Evolutionary conservation across 345 rosid species (phyloP), one percentile per base, ranked within the genome.

Genomic region (Salix arbutifolia): DNA sequence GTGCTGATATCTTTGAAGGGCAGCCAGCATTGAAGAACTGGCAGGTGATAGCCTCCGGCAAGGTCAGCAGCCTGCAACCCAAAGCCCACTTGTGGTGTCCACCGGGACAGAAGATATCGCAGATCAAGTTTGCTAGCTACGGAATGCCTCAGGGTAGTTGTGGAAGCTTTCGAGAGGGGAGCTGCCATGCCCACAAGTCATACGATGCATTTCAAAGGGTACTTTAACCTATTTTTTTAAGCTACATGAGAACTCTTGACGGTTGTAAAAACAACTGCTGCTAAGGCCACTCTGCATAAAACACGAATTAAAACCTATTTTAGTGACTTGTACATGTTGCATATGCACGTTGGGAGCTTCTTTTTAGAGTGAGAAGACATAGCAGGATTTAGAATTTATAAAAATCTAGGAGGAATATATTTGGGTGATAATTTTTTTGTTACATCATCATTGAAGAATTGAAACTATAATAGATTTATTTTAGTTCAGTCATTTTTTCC

Each of bases 51-150:
- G 50, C 71, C 23, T 19, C n/a, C 16, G 71, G 80, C 10, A 78
- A 72, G 52, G 52, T 72, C 14, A 58, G 38, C 21, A 74, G 62
- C 25, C 37, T 72, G n/a, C 80, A 78, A 72, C 66, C 80, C 5
- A 78, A 78, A 66, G 80, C 80, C 37, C 80, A 78, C 67, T 21
- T 78, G 65, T 78, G 80, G 80, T 78, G 80, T 42, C 80, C 80
- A 65, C 30, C 71, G 19, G 80, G 76, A 9, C 76, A 72, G 30
- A 78, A 78, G 35, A 78, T 78, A 28, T 65, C 80, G 1, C 70
- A 72, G 58, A 78, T 78, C 12, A 72, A 72, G 56, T 78, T 78
- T 66, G 80, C 80, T 25, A 78, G 80, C 76, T 78, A 52, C n/a
- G 80, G 80, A 28, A 26, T 66, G 76, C 76, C 80, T 71, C 76